Evolutionary conservation across 2,329 filamentous ascomycete genomes (phyloP).

Genomic region (Talaromyces verruculosus): DNA sequence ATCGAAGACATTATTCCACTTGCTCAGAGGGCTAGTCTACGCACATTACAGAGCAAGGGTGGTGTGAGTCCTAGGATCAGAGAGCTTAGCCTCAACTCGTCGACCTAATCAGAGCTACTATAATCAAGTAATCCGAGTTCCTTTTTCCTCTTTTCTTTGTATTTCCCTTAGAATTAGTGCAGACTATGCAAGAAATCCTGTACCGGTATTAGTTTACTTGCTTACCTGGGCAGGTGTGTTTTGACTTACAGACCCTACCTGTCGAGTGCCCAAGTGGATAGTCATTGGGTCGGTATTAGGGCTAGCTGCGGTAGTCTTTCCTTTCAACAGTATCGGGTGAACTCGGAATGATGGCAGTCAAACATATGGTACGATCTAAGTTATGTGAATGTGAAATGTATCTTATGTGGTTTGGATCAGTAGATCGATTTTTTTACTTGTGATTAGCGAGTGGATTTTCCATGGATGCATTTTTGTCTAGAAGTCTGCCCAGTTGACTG

Average conservation of each 20-base stretch:
- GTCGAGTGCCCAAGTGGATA: neutral
- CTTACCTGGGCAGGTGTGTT: neutral
- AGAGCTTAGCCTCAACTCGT: conserved; percentile 21
- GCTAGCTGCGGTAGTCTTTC: neutral
- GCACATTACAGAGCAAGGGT: conserved; percentile 73
- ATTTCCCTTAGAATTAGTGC: neutral
- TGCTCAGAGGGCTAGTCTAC: conserved; percentile 76
- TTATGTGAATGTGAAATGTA: neutral
- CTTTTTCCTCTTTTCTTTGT: neutral
- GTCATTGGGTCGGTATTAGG: neutral
- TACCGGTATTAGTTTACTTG: neutral
- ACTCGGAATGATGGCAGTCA: conserved; percentile 1
- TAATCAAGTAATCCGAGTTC: conserved; percentile 7
- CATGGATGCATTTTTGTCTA: neutral
- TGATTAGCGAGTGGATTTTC: neutral
- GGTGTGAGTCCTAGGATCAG: conserved; percentile 57
- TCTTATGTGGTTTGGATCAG: neutral
- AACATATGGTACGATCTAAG: neutral
- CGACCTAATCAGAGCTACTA: conserved; percentile 9
- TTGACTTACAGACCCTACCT: neutral
- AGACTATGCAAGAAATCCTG: neutral
- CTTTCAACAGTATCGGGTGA: neutral
- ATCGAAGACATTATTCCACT: conserved; percentile 68
- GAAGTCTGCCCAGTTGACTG: neutral
- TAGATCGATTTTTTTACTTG: neutral